A percentile compares a stretch with the other conserved stretches of the same genome.
phyloP scores from a whole-genome alignment of 83 land plant species.

The Picea mariana region DNA sequence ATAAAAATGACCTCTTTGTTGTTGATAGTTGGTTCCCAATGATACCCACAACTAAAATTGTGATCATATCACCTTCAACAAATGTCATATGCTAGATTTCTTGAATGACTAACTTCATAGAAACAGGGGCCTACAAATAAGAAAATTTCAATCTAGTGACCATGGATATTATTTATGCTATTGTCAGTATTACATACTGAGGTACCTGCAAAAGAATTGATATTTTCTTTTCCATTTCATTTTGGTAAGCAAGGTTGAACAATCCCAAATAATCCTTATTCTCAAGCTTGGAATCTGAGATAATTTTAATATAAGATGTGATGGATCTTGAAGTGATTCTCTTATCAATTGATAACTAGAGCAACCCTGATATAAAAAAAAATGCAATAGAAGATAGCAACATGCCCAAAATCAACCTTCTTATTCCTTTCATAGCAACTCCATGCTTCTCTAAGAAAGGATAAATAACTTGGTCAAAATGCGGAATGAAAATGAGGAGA shows the following conservation, averaged over 20 bases:
- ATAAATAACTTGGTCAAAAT: too few species aligned
- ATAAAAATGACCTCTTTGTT: conserved; percentile 33
- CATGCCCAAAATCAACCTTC: conserved; percentile 21
- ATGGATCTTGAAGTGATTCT: not conserved
- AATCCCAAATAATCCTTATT: not conserved
- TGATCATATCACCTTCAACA: conserved; percentile 26
- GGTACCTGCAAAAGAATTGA: not conserved
- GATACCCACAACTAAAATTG: too few species aligned
- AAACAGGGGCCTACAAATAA: conserved; percentile 39
- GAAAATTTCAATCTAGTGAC: conserved; percentile 40
- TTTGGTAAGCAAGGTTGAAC: not conserved
- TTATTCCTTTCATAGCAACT: conserved; percentile 18
- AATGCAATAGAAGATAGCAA: not conserved
- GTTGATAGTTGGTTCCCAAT: conserved; percentile 27
- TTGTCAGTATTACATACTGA: conserved; percentile 2
- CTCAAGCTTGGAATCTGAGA: not conserved
- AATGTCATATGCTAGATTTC: conserved; percentile 35
- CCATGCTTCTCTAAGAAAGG: too few species aligned
- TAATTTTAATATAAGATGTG: not conserved
- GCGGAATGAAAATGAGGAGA: too few species aligned
- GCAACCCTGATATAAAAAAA: conserved; percentile 30
- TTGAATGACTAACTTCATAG: conserved; percentile 41
- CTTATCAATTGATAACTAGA: conserved; percentile 33
- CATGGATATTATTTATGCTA: conserved; percentile 34
- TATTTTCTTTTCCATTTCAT: conserved; percentile 11